Base-by-base conservation (phyloP, 148 eudicot genomes). In the Arbutus unedo region DNA sequence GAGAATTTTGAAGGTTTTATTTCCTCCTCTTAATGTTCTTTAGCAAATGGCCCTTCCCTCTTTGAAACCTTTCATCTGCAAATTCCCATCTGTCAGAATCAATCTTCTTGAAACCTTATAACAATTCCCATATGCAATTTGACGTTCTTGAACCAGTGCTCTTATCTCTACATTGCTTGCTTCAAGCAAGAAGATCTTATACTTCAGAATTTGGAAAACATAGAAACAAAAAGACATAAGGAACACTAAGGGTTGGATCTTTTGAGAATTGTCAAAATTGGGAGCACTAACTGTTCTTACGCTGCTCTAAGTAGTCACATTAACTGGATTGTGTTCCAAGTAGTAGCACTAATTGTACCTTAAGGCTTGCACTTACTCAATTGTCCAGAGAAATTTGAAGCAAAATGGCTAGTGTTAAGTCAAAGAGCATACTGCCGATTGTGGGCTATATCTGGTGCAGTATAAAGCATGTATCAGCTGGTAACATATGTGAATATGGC, bases 241-340 rank as follows among this genome's bases (percentile, higher is more conserved):
- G n/a, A n/a, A n/a, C n/a, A n/a, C n/a, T n/a, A n/a, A n/a, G n/a
- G n/a, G n/a, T n/a, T n/a, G n/a, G n/a, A n/a, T n/a, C n/a, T n/a
- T n/a, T n/a, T n/a, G n/a, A n/a, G n/a, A n/a, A n/a, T n/a, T n/a
- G n/a, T n/a, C n/a, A n/a, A n/a, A n/a, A n/a, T n/a, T n/a, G n/a
- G n/a, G n/a, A n/a, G n/a, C n/a, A n/a, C n/a, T n/a, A n/a, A n/a
- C n/a, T n/a, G n/a, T n/a, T n/a, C 38, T 31, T 6, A 23, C 53
- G 43, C 78, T 66, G 60, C 31, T 54, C 51, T 78, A 72, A 25
- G 50, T 4, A 73, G 83, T 57, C 85, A 72, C 74, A 91, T 97
- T 72, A 6, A 96, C 99, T 43, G 99, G 94, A 87, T 96, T 90
- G 76, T 87, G 94, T 15, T 96, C 99, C 84, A 96, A 80, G 89